A percentile compares a stretch with the other conserved stretches of the same genome.
These are phyloP conservation scores for Collybia sordida DNA, from an alignment of 768 basidiomycete species.

Conservation along the genomic window DNA sequence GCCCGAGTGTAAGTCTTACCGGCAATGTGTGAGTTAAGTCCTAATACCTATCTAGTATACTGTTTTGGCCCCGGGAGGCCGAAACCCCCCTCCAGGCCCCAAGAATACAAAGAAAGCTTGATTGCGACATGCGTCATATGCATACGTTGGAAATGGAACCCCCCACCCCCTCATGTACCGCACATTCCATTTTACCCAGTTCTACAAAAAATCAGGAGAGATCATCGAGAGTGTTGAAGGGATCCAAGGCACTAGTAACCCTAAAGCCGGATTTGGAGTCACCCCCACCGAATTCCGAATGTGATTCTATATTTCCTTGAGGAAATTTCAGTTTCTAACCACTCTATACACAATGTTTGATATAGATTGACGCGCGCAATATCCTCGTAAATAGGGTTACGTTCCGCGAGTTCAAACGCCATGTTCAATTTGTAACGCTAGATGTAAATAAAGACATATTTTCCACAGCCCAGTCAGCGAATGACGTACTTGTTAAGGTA, in stretches of 20 bases:
- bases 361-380: slow-evolving; percentile 99
- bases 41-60: too few relatives aligned
- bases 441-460: slow-evolving; percentile 3
- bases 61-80: too few relatives aligned
- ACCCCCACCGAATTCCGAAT: slow-evolving; percentile 68
- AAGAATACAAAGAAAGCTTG: too few relatives aligned
- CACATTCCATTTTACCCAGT: too few relatives aligned
- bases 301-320: slow-evolving; percentile 75
- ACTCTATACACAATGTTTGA: too few relatives aligned
- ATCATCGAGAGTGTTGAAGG: slow-evolving; percentile 61
- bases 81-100: too few relatives aligned
- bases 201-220: slow-evolving; percentile 68
- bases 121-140: too few relatives aligned
- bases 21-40: too few relatives aligned
- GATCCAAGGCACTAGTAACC: slow-evolving; percentile 54
- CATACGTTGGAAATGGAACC: too few relatives aligned
- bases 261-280: slow-evolving; percentile 65
- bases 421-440: slow-evolving; percentile 76
- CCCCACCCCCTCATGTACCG: too few relatives aligned
- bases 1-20: too few relatives aligned
- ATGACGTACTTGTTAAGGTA: slow-evolving; percentile 84
- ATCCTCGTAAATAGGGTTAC: slow-evolving; percentile 96
- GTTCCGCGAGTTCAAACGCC: slow-evolving; percentile 95
- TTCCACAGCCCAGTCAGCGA: not conserved
- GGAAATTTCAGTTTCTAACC: slow-evolving; percentile 1